Percentiles rank a stretch among this genome's conserved stretches.
These are phyloP conservation scores for Taphrina flavorubra DNA, from an alignment of 1,139 yeast species.

Conservation along the genomic window DNA sequence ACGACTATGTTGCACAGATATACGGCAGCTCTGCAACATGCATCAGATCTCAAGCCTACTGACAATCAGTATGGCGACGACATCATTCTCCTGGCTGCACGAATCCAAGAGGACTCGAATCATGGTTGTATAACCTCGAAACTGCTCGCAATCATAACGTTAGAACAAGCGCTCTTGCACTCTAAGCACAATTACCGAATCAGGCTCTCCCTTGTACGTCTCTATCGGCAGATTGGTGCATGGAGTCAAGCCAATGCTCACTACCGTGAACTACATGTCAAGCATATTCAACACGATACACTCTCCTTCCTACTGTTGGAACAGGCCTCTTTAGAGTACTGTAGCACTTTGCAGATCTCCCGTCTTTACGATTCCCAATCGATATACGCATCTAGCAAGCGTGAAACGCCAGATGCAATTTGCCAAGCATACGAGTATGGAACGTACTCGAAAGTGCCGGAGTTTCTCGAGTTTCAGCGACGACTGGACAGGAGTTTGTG, in stretches of 20 bases:
- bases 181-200: conserved; percentile 73
- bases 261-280: conserved; percentile 65
- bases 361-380: conserved; percentile 22
- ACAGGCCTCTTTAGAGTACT: conserved; percentile 48
- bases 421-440: conserved; percentile 61
- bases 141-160: conserved; percentile 54
- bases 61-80: conserved; percentile 74
- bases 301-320: conserved; percentile 64
- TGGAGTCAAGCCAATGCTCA: conserved; percentile 59
- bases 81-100: conserved; percentile 61
- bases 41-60: conserved; percentile 57
- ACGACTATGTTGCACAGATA: conserved; percentile 53
- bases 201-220: conserved; percentile 70
- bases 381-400: conserved; percentile 61
- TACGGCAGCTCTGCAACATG: conserved; percentile 50
- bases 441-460: conserved; percentile 66
- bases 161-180: conserved; percentile 58
- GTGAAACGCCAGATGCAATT: conserved; percentile 59
- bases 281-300: conserved; percentile 80
- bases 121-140: conserved; percentile 45
- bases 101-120: conserved; percentile 47
- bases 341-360: conserved; percentile 19
- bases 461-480: conserved; percentile 60
- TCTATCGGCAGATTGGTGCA: conserved; percentile 68
- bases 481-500: conserved; percentile 45